Evolutionary conservation across 1,284 basidiomycete genomes (phyloP), one percentile per base, ranked within the genome.

Genomic region (Ceratorhiza oryzae-sativae): DNA sequence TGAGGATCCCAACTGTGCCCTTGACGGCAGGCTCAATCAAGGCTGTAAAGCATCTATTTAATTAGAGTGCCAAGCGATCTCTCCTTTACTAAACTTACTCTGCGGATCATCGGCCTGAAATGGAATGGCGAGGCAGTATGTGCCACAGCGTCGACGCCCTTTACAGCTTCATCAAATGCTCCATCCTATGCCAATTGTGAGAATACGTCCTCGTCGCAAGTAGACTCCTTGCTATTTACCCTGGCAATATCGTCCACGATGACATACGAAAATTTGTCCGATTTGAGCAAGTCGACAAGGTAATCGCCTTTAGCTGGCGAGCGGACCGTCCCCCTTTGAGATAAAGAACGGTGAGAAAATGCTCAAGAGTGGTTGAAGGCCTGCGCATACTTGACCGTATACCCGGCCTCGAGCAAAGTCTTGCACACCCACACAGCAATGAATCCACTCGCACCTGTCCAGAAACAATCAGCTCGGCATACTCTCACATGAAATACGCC

Each of bases 11-110:
- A 25, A 76, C 72, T 0, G 79, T 80, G 18, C 80, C 79, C 25
- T 73, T 70, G 55, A 80, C 75, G 20, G 80, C 78, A 18, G 79
- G 79, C 13, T 73, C 71, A 58, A 80, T 75, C 3, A 79, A 27
- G 34, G 76, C 78, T 74, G n/a, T n/a, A n/a, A 55, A 46, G 25
- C 27, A 20, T 3, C 18, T 6, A 27, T 36, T 23, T n/a, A 49
- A n/a, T 63, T 15, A 27, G 36, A 32, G n/a, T 39, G 27, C 27
- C 30, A 49, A 27, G 5, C n/a, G n/a, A n/a, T n/a, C n/a, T n/a
- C n/a, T n/a, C n/a, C n/a, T n/a, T n/a, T n/a, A n/a, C n/a, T 25
- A 18, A 8, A 71, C 68, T 30, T 34, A 73, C 73, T 61, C 46
- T 75, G 61, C 27, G 75, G 74, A 36, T 76, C 74, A 18, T 70